Conservation (phyloP, 106 monocot genomes). For the Cymbidium sinense region DNA sequence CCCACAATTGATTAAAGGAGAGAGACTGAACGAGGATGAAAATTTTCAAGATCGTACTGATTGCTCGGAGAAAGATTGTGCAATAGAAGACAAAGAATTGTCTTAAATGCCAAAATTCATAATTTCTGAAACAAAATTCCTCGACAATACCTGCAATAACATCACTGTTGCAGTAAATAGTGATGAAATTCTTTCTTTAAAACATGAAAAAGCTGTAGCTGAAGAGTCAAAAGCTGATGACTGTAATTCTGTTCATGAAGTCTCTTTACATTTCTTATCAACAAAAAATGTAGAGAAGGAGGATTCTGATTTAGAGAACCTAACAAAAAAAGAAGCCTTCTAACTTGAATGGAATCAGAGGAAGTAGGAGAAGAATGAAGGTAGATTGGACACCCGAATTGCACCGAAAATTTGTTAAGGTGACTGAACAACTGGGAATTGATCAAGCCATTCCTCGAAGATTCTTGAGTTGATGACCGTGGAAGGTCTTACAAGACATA, state of each 20-base stretch:
- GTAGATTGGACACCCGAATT: constrained; percentile 91
- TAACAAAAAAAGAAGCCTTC: constrained; percentile 35
- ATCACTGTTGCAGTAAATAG: constrained; percentile 5
- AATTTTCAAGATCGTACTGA: too few relatives aligned
- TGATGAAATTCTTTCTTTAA: too few relatives aligned
- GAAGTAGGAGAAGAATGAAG: constrained; percentile 53
- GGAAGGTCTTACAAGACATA: constrained; percentile 88
- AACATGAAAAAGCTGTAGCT: constrained; percentile 11
- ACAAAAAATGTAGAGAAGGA: constrained; percentile 14
- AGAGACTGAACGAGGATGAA: constrained; percentile 1
- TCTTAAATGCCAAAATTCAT: constrained; percentile 2
- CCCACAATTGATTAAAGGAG: constrained; percentile 38
- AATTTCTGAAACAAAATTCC: constrained; percentile 33
- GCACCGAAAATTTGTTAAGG: constrained; percentile 66
- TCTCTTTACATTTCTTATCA: neutral
- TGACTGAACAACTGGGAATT: constrained; percentile 73
- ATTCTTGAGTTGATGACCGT: constrained; percentile 90
- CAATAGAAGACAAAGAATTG: constrained; percentile 10
- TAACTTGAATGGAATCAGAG: constrained; percentile 13
- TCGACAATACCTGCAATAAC: constrained; percentile 39
- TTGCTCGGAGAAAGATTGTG: constrained; percentile 3
- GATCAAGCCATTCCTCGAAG: constrained; percentile 92
- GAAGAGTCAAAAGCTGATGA: constrained; percentile 19
- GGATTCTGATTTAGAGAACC: constrained; percentile 6
- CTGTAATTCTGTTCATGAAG: constrained; percentile 10